Evolutionary conservation across 2,329 filamentous ascomycete genomes (phyloP), one percentile per base, ranked within the genome.

Genomic region (Monilinia fructigena): DNA sequence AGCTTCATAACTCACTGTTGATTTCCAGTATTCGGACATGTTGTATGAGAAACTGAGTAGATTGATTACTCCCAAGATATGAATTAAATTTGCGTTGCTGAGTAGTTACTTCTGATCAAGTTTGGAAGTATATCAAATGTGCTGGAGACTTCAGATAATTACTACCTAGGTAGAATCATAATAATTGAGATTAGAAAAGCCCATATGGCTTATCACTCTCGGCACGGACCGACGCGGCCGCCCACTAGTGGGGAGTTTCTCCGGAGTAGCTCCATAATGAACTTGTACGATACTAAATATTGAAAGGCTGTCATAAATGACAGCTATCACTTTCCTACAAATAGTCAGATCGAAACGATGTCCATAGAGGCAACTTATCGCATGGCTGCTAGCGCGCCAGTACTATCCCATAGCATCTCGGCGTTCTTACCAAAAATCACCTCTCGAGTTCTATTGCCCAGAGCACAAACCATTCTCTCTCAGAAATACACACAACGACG

Each of bases 11-110:
- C 81, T 78, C 76, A 86, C 85, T 45, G 93, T 97, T 26, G 94
- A 97, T 78, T 98, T 98, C 95, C 95, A 98, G 80, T 97, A 96
- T 83, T 98, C 95, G 0, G 95, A 89, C 95, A 99, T 98, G 59
- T 70, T 76, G 61, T 20, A 8, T 7, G 10, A 12, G 8, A 6
- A 11, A 8, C 45, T 48, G 6, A 26, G 20, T 26, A 26, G 31
- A 8, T 50, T 40, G 28, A 3, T 61, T 31, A 8, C 4, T 5
- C 10, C 20, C 10, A 38, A 50, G 16, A 18, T 50, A 50, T 18
- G n/a, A 20, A 1, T 6, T 38, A 18, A 12, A 26, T 23, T 38
- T 7, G 31, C 12, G 14, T 18, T 16, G 8, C 47, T n/a, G 3
- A 55, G 18, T 0, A 42, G 18, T 11, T 42, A 53, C 18, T 28